A percentile compares a stretch with the other conserved stretches of the same genome.
phyloP scores from a whole-genome alignment of 2,329 filamentous ascomycete genomes.

The Diaporthe velutina region DNA sequence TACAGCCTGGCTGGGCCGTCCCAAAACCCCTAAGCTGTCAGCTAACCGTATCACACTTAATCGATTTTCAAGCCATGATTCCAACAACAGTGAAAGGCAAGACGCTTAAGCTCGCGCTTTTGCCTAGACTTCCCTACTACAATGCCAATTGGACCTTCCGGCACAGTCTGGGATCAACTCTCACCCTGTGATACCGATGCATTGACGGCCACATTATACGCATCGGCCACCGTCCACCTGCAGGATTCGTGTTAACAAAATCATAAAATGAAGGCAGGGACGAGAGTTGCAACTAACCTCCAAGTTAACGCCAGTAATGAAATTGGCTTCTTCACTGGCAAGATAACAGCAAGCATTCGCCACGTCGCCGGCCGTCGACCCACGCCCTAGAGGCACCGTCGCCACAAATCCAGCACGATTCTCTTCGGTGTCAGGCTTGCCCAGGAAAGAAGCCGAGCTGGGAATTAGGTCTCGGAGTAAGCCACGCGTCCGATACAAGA shows the following conservation, averaged over 20 bases:
- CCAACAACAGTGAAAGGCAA: neutral
- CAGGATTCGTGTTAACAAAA: neutral
- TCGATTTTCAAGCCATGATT: neutral
- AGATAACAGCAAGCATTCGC: conserved; percentile 79
- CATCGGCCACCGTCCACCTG: conserved; percentile 22
- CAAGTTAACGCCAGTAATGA: conserved; percentile 80
- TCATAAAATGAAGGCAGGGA: neutral
- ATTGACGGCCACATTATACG: neutral
- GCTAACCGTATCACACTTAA: neutral
- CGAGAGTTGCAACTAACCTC: conserved; percentile 57
- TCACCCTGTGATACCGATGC: too few relatives aligned
- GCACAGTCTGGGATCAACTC: neutral
- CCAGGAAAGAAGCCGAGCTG: conserved; percentile 59
- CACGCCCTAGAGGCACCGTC: conserved; percentile 66
- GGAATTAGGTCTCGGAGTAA: conserved; percentile 51
- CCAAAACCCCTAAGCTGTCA: too few relatives aligned
- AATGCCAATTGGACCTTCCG: neutral
- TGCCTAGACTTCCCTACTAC: neutral
- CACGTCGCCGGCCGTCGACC: conserved; percentile 73
- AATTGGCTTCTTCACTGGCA: conserved; percentile 77
- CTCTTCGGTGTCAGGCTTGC: conserved; percentile 73
- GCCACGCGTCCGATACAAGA: neutral
- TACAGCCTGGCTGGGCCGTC: neutral
- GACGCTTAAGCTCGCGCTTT: neutral
- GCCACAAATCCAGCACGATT: conserved; percentile 68